Percentiles rank a stretch among this genome's conserved stretches.
phyloP scores from a whole-genome alignment of 352 stramenopile species.

The Globisporangium sylvaticum region DNA sequence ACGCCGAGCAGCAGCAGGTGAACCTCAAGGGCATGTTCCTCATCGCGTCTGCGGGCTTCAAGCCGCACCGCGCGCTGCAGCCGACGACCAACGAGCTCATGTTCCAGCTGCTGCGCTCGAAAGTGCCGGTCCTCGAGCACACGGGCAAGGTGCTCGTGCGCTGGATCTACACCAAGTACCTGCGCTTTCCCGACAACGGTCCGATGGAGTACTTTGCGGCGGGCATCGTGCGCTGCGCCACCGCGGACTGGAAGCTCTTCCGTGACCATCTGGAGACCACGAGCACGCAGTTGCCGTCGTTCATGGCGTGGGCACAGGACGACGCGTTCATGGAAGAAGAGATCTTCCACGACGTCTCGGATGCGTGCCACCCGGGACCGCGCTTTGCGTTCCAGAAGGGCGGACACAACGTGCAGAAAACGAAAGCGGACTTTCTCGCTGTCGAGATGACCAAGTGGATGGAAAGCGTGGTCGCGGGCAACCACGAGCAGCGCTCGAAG shows the following conservation, averaged over 20 bases:
- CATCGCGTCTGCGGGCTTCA: slow-evolving; percentile 43
- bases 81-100: slow-evolving; percentile 14
- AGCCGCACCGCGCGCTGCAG: slow-evolving; percentile 39
- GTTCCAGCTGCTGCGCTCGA: slow-evolving; percentile 25
- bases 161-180: slow-evolving; percentile 36
- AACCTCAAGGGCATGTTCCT: slow-evolving; percentile 43
- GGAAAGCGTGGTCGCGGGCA: slow-evolving; percentile 20
- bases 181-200: slow-evolving; percentile 44
- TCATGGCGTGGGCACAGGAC: slow-evolving; percentile 56
- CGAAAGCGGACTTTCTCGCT: slow-evolving; percentile 45
- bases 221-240: slow-evolving; percentile 47
- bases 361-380: slow-evolving; percentile 23
- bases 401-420: slow-evolving; percentile 80
- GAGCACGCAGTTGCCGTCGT: slow-evolving; percentile 29
- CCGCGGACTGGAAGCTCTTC: slow-evolving; percentile 43
- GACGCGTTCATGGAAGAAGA: slow-evolving; percentile 59
- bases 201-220: slow-evolving; percentile 51
- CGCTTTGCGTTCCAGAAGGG: slow-evolving; percentile 47
- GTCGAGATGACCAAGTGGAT: slow-evolving; percentile 48
- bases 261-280: slow-evolving; percentile 24
- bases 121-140: slow-evolving; percentile 8
- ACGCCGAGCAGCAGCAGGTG: slow-evolving; percentile 27
- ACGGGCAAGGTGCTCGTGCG: slow-evolving; percentile 4
- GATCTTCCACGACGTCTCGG: slow-evolving; percentile 45
- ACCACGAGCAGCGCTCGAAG: slow-evolving; percentile 7